Base-by-base conservation (phyloP, 2,329 filamentous ascomycete species). In the Cyphellophora attinorum region DNA sequence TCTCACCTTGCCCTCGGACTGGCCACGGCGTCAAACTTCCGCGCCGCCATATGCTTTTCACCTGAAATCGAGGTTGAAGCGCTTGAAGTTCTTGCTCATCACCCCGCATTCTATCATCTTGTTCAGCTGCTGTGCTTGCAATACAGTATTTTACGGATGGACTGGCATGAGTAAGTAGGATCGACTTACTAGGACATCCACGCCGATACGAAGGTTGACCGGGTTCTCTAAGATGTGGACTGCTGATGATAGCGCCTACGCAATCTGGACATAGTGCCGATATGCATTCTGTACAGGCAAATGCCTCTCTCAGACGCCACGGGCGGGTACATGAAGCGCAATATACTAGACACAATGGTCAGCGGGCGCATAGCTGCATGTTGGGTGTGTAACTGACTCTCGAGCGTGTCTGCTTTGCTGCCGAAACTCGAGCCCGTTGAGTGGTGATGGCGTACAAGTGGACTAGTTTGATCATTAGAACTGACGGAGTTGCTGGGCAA, bases 211-310 rank as follows among this genome's bases (percentile, higher is more conserved):
- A 58, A 30, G 49, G 46, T 37, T 40, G 39, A 38, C 49, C 47
- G 38, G 50, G 46, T 40, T 50, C 48, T 19, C 44, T 48, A 11
- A 55, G 49, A 1, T 60, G 54, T 13, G 61, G 59, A 39, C 60
- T 61, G 42, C 55, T 53, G 33, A 63, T 58, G 46, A 64, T 62
- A 53, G 60, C 54, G 35, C 54, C 52, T 38, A 95, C 85, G 51
- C 89, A 96, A 39, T 85, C 77, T 44, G 80, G 76, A 58, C 91
- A 96, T 32, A 96, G 72, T 11, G 88, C 89, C 55, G 85, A 93
- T 44, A 96, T 93, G 57, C 91, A 96, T 58, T 95, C 88, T 1
- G 88, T 94, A 57, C 89, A 96, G 14, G 89, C 89, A 53, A 86
- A 95, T 19, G 85, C 91, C 51, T 89, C 82, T 51, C 78, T 80